Evolutionary conservation across 345 rosid genomes (phyloP), one percentile per base, ranked within the genome.

Genomic region (Heritiera fomes): DNA sequence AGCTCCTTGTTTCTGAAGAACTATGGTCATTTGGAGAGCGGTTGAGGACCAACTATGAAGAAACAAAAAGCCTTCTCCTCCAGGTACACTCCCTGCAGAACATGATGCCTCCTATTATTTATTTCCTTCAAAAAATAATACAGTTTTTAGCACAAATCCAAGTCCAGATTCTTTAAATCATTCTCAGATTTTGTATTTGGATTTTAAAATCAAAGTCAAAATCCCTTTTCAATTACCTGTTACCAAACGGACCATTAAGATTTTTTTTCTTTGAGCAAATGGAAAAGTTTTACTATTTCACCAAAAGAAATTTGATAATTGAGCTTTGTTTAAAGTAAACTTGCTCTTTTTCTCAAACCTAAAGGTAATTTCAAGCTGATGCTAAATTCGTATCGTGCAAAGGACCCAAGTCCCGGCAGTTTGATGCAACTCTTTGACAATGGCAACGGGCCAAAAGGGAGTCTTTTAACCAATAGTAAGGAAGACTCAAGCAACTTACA

Each of bases 1-100:
- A 88, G 71, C 98, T 96, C 70, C 98, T 96, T 30, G 99, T 96
- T 67, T 96, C 97, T 6, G 53, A 88, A 77, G 97, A 94, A 12
- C 77, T 96, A 14, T 88, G 93, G 92, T 81, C 90, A 2, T 92
- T 96, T 47, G 99, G 98, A 49, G 88, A 91, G 80, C 83, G 77
- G 59, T 80, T 96, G 86, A 90, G 97, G 84, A 66, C 81, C 20
- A 85, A 90, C 82, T 92, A 82, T 73, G 92, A 94, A 83, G 98
- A 90, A 85, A 96, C 99, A 60, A 96, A 94, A 88, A 61, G 17
- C 81, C 91, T 94, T 65, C 89, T 97, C 80, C 93, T 97, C 75
- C 91, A 89, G 98, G 99, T 92, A 96, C 67, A 32, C 46, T 75
- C 34, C 13, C 5, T 75, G 17, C 0, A 5, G 4, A 17, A 56